Evolutionary conservation across 2,329 filamentous ascomycete genomes (phyloP).

Genomic region (Ophiosphaerella narmari): DNA sequence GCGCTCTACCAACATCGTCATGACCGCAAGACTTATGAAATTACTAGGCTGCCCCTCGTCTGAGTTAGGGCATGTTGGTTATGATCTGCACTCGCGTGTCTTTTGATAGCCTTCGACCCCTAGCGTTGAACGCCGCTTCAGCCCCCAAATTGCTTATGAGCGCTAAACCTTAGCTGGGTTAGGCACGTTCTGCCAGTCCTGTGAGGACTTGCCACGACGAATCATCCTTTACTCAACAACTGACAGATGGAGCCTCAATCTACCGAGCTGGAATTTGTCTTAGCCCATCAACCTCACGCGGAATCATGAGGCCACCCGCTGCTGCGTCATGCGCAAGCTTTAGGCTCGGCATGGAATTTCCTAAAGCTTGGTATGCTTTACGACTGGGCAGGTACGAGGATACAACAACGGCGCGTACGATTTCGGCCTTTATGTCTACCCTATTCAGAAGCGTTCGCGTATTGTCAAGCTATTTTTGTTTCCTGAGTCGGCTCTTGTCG

Average conservation of each 20-base stretch:
- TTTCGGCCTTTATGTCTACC: too few species aligned
- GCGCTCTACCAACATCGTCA: too few species aligned
- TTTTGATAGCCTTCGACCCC: too few species aligned
- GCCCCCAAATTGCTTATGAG: conserved; percentile 13
- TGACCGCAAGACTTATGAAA: too few species aligned
- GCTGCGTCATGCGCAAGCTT: not conserved
- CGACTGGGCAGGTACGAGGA: too few species aligned
- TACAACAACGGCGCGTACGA: too few species aligned
- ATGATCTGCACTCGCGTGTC: not conserved
- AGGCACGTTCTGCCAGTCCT: conserved; percentile 1
- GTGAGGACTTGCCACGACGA: conserved; percentile 3
- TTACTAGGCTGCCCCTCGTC: too few species aligned
- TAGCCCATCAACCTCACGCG: conserved; percentile 7
- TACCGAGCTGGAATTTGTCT: conserved; percentile 5
- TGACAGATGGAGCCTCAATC: not conserved
- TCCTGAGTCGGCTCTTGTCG: not conserved
- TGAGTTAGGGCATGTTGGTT: not conserved
- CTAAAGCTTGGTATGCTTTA: too few species aligned
- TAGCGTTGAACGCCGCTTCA: not conserved
- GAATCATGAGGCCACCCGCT: not conserved
- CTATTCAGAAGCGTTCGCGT: not conserved
- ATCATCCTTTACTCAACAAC: conserved; percentile 3
- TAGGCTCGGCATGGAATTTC: not conserved
- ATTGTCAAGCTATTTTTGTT: not conserved
- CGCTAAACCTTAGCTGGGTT: conserved; percentile 10